Evolutionary conservation across 164 flowering plant genomes (phyloP).

Genomic region (Piper longum): DNA sequence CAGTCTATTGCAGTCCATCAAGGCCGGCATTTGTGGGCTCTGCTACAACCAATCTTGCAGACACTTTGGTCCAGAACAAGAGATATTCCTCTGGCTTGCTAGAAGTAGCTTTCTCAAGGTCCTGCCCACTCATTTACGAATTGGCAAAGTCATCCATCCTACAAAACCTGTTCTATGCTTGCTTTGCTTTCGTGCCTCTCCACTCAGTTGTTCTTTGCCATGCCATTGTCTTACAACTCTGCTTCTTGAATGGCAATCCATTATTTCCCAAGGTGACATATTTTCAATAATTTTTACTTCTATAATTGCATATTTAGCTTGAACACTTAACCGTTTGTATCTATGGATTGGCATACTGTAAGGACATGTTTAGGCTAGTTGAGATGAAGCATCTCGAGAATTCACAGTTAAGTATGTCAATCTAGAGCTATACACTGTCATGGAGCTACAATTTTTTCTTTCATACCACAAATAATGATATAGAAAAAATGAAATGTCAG

Average conservation of each 20-base stretch:
- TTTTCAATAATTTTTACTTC: no score
- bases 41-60: conserved; percentile 6
- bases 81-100: conserved; percentile 14
- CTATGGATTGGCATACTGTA: no score
- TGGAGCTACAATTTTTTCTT: not conserved
- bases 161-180: conserved; percentile 10
- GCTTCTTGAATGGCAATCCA: conserved; percentile 10
- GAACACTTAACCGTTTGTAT: not conserved
- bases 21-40: conserved; percentile 12
- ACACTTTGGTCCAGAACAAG: conserved; percentile 8
- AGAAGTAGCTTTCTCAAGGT: conserved; percentile 14
- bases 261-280: conserved; percentile 12
- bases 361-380: no score
- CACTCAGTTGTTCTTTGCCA: conserved; percentile 2
- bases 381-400: no score
- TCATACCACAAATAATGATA: not conserved
- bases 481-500: conserved; percentile 1
- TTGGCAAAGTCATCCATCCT: conserved; percentile 6
- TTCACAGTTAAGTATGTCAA: no score
- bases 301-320: no score
- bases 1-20: conserved; percentile 4
- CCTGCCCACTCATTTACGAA: conserved; percentile 19
- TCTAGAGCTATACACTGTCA: not conserved
- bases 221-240: conserved; percentile 8
- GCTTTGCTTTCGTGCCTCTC: conserved; percentile 2